Percentiles rank a stretch among this genome's conserved stretches.
These are phyloP conservation scores for Salix dunnii DNA, from an alignment of 345 rosid species.

Conservation along the genomic window DNA sequence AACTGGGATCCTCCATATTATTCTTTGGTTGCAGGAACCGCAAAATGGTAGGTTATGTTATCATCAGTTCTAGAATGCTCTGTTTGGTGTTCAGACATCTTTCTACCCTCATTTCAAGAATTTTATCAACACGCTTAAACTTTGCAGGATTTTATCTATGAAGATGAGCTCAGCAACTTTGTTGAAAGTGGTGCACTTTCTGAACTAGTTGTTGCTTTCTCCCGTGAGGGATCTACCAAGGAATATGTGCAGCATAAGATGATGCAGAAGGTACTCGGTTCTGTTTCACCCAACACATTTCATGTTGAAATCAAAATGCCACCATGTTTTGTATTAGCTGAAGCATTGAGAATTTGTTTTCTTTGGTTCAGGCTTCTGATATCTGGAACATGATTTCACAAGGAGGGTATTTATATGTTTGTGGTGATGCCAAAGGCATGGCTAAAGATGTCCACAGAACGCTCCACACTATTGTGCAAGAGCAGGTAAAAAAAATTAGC, in stretches of 20 bases:
- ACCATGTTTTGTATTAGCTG: too few species aligned
- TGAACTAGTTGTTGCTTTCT: slow-evolving; percentile 80
- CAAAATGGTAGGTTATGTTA: slow-evolving; percentile 46
- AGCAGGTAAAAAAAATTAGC: slow-evolving; percentile 53
- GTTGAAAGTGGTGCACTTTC: slow-evolving; percentile 70
- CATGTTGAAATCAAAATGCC: neutral
- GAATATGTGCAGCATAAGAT: slow-evolving; percentile 95
- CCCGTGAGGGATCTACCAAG: slow-evolving; percentile 95
- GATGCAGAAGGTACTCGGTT: slow-evolving; percentile 55
- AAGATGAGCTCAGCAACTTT: slow-evolving; percentile 75
- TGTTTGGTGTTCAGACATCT: neutral
- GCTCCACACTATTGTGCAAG: slow-evolving; percentile 75
- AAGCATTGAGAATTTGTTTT: slow-evolving; percentile 3
- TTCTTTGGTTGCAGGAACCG: slow-evolving; percentile 98
- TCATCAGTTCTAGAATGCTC: slow-evolving; percentile 1
- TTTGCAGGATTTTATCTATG: slow-evolving; percentile 80
- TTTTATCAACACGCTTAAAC: neutral
- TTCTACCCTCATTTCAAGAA: neutral
- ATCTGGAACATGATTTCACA: slow-evolving; percentile 73
- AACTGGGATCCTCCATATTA: slow-evolving; percentile 71
- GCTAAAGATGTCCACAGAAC: slow-evolving; percentile 91
- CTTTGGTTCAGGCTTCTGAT: slow-evolving; percentile 53
- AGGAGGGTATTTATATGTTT: slow-evolving; percentile 85
- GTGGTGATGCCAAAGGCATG: slow-evolving; percentile 99
- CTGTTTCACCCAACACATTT: slow-evolving; percentile 13